Conservation (phyloP, 176 grass and related monocot genomes). For the Cenchrus purpureus region DNA sequence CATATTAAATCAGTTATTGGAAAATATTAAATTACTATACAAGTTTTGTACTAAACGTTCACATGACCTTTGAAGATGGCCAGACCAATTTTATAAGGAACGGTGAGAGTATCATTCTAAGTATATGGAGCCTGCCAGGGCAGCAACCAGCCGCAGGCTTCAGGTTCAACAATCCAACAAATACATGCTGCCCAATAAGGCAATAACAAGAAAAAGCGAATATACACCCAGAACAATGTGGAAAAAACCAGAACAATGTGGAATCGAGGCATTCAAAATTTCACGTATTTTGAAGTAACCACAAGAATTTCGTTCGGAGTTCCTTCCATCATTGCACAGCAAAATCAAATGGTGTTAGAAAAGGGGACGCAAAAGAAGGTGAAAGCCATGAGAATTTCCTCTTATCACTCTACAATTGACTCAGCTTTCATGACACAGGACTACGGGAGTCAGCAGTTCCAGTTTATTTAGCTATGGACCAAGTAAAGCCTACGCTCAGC, state of each 20-base stretch:
- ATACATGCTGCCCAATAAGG: too few species aligned
- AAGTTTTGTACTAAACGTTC: too few species aligned
- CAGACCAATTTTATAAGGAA: neutral
- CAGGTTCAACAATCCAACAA: too few species aligned
- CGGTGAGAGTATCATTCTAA: neutral
- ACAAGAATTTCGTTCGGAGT: neutral
- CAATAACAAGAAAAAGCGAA: too few species aligned
- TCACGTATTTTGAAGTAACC: neutral
- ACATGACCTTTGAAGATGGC: too few species aligned
- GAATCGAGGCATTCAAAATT: neutral
- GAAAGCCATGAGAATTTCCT: constrained; percentile 32
- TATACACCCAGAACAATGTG: too few species aligned
- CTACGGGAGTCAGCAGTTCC: constrained; percentile 32
- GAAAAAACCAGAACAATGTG: neutral
- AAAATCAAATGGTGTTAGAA: neutral
- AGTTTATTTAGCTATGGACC: constrained; percentile 58
- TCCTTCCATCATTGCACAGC: neutral
- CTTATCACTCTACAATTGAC: constrained; percentile 50
- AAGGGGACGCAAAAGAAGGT: neutral
- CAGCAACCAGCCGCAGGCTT: neutral
- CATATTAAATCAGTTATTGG: too few species aligned
- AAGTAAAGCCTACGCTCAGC: constrained; percentile 55
- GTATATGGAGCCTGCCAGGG: neutral
- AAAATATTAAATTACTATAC: too few species aligned
- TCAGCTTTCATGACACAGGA: constrained; percentile 44